Conservation (phyloP, 1,284 basidiomycete genomes). For the Xerocomus tenax region DNA sequence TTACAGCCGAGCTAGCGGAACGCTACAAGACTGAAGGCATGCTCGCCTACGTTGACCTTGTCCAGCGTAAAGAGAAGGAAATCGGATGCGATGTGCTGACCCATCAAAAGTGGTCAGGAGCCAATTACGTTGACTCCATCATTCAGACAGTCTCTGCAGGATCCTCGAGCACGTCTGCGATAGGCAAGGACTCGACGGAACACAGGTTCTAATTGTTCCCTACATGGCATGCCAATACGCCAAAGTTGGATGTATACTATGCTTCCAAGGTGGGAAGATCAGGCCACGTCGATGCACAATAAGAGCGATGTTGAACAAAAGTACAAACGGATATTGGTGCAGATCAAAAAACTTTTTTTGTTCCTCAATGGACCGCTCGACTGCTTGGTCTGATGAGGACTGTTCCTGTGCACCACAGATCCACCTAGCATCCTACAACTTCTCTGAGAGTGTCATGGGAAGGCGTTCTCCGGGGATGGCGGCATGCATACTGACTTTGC, state of each 20-base stretch:
- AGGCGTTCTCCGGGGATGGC: conserved; percentile 17
- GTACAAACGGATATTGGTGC: conserved; percentile 14
- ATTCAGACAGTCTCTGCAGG: conserved; percentile 72
- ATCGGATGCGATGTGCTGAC: conserved; percentile 88
- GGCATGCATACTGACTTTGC: background rate
- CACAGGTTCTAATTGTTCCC: conserved; percentile 50
- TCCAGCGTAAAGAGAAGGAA: conserved; percentile 83
- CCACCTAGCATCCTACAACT: conserved; percentile 2
- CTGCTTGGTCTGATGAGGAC: background rate
- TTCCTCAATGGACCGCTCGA: background rate
- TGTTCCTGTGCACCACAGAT: background rate
- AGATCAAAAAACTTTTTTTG: conserved; percentile 6
- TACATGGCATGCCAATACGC: conserved; percentile 15
- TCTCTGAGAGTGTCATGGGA: conserved; percentile 5
- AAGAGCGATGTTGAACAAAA: conserved; percentile 1
- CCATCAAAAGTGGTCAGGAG: conserved; percentile 89
- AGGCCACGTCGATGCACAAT: conserved; percentile 1
- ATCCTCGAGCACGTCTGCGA: conserved; percentile 71
- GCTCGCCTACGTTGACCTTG: conserved; percentile 78
- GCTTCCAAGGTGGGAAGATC: conserved; percentile 6
- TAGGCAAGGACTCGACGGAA: conserved; percentile 82
- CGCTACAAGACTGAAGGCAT: conserved; percentile 78
- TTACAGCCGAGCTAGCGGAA: conserved; percentile 62
- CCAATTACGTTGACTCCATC: conserved; percentile 78
- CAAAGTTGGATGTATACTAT: conserved; percentile 5